A percentile compares a stretch with the other conserved stretches of the same genome.
Evolutionary conservation across 2,329 filamentous ascomycete species (phyloP).

Genomic region (Cordyceps militaris): DNA sequence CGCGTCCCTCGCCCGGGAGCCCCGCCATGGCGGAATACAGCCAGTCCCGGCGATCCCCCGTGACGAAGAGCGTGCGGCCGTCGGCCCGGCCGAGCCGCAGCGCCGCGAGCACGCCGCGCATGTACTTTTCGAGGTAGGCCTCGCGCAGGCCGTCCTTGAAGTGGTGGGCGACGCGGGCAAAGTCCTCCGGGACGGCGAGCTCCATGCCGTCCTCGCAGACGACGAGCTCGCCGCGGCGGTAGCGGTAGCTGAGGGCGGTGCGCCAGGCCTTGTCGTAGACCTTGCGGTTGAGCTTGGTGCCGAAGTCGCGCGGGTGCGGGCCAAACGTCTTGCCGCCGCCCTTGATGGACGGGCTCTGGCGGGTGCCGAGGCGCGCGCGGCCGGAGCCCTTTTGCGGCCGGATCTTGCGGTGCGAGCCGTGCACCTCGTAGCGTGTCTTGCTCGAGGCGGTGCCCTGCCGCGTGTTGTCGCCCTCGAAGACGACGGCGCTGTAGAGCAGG

Average conservation of each 20-base stretch:
- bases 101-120: conserved; percentile 59
- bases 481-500: conserved; percentile 82
- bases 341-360: conserved; percentile 71
- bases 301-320: conserved; percentile 88
- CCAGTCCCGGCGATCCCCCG: conserved; percentile 50
- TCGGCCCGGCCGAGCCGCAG: conserved; percentile 62
- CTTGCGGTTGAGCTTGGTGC: conserved; percentile 74
- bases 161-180: conserved; percentile 34
- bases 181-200: conserved; percentile 49
- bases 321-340: conserved; percentile 87
- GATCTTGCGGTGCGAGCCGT: conserved; percentile 76
- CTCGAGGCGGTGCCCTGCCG: conserved; percentile 79
- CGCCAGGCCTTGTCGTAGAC: conserved; percentile 95
- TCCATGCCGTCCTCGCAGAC: conserved; percentile 75
- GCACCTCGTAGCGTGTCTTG: conserved; percentile 77
- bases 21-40: conserved; percentile 61
- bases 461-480: conserved; percentile 86
- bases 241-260: conserved; percentile 87
- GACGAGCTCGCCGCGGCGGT: conserved; percentile 77
- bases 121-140: conserved; percentile 54
- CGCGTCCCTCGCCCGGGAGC: conserved; percentile 59
- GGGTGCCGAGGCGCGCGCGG: conserved; percentile 68
- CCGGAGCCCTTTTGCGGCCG: conserved; percentile 83
- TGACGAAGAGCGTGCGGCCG: conserved; percentile 72
- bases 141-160: conserved; percentile 43